Percentiles rank a stretch among this genome's conserved stretches.
Conservation (phyloP, 2,329 filamentous ascomycete genomes). For the Metarhizium brunneum region DNA sequence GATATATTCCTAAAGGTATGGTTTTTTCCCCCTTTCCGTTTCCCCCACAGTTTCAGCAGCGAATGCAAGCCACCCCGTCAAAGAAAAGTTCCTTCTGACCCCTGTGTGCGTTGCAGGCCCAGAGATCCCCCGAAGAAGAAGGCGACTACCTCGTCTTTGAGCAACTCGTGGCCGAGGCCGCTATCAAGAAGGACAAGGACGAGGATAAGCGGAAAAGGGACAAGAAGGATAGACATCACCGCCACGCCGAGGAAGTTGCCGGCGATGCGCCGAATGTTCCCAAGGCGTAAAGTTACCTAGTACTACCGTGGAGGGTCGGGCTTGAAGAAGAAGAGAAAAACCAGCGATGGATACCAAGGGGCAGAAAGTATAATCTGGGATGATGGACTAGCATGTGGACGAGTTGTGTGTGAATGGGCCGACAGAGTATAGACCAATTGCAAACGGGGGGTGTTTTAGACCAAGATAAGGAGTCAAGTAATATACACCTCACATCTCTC, state of each 20-base stretch:
- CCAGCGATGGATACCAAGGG: not conserved
- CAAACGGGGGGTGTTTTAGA: not conserved
- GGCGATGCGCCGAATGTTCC: conserved; percentile 17
- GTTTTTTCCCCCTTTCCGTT: not conserved
- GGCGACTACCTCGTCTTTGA: conserved; percentile 98
- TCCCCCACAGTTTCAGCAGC: not conserved
- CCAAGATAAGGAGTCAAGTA: not conserved
- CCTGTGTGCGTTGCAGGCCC: conserved; percentile 47
- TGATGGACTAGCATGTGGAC: not conserved
- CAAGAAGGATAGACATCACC: conserved; percentile 34
- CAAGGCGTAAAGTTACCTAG: conserved; percentile 4
- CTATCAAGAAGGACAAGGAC: conserved; percentile 88
- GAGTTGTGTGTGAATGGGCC: not conserved
- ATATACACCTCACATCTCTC: not conserved
- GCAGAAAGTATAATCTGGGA: not conserved
- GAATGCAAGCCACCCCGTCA: not conserved
- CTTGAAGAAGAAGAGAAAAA: not conserved
- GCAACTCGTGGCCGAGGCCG: conserved; percentile 92
- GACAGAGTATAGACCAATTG: not conserved
- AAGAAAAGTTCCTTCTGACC: conserved; percentile 3
- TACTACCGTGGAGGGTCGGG: not conserved
- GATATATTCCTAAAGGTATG: conserved; percentile 81
- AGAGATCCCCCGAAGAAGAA: conserved; percentile 88
- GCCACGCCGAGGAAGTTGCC: conserved; percentile 18
- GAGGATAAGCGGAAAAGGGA: conserved; percentile 57